Percentiles rank a stretch among this genome's conserved stretches.
Conservation (phyloP, 2,329 filamentous ascomycete species). For the Penicillium polonicum region DNA sequence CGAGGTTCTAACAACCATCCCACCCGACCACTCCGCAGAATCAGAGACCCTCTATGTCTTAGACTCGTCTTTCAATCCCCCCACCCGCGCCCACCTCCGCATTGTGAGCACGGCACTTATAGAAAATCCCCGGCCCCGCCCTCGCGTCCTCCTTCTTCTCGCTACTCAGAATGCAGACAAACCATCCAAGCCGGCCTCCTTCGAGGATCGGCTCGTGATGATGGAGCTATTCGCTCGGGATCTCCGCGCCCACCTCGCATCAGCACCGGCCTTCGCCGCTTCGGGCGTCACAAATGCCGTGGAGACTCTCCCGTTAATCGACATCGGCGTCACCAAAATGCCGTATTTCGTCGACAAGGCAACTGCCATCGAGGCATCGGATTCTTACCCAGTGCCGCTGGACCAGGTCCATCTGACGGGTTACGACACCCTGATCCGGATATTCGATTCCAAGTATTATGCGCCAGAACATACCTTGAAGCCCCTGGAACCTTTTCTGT, state of each 20-base stretch:
- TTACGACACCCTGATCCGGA: slow-evolving; percentile 50
- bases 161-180: slow-evolving; percentile 67
- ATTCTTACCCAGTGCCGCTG: slow-evolving; percentile 35
- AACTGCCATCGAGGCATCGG: slow-evolving; percentile 40
- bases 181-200: slow-evolving; percentile 49
- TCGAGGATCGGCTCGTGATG: slow-evolving; percentile 51
- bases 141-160: slow-evolving; percentile 58
- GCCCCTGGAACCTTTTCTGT: slow-evolving; percentile 44
- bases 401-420: slow-evolving; percentile 51
- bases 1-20: slow-evolving; percentile 24
- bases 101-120: slow-evolving; percentile 56
- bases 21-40: slow-evolving; percentile 13
- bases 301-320: slow-evolving; percentile 35
- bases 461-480: slow-evolving; percentile 45
- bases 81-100: slow-evolving; percentile 57
- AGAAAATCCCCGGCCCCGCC: slow-evolving; percentile 28
- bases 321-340: slow-evolving; percentile 50
- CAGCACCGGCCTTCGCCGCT: slow-evolving; percentile 10
- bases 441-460: slow-evolving; percentile 52
- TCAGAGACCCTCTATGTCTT: slow-evolving; percentile 58
- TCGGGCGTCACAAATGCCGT: not conserved
- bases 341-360: slow-evolving; percentile 52
- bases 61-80: slow-evolving; percentile 67
- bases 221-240: slow-evolving; percentile 50
- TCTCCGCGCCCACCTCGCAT: slow-evolving; percentile 34